Base-by-base conservation (phyloP, 2,329 filamentous ascomycete species). In the Monosporascus sp. region DNA sequence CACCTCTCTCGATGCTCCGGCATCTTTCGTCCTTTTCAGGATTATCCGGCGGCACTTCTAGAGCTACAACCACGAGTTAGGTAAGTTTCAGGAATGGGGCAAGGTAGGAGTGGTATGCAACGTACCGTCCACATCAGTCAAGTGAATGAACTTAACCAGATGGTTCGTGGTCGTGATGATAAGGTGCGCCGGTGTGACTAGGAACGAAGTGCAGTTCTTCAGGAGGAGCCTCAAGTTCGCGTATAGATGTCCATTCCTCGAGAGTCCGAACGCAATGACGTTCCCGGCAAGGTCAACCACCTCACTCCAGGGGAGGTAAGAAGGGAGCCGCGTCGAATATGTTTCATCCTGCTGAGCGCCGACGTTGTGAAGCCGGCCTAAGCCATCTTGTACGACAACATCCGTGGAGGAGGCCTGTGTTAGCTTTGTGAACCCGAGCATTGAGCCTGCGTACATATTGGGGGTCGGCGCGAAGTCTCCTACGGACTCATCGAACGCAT, bases 101-200 rank as follows among this genome's bases (percentile, higher is more conserved):
- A 7, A 27, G 7, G 17, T 51, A 31, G 2, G 6, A 37, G 49
- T n/a, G 0, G 24, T 48, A 24, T 60, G 49, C 54, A 50, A 62
- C 74, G 58, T 76, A 89, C 88, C 83, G 59, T 90, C 77, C 17
- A 81, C 75, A 54, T 76, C 72, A 3, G 82, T 79, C 48, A 97
- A 73, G 68, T 99, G 93, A 15, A 97, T 86, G 69, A 97, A 97
- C 70, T 99, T 99, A 57, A 99, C 78, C 3, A 97, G 77, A 68
- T 97, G 92, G 58, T 91, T 91, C 55, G 87, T 91, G 0, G 94
- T 99, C 1, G 94, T 99, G 65, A 93, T 91, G 53, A 97, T 84
- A 15, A 99, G 76, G 73, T 97, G 93, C 20, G 84, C 83, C 0
- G 85, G 77, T 0, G 93, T 96, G 25, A 92, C 73, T 6, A 91